A percentile compares a stretch with the other conserved stretches of the same genome.
Conservation (phyloP, 2,329 filamentous ascomycete species). For the Thelonectria olida region DNA sequence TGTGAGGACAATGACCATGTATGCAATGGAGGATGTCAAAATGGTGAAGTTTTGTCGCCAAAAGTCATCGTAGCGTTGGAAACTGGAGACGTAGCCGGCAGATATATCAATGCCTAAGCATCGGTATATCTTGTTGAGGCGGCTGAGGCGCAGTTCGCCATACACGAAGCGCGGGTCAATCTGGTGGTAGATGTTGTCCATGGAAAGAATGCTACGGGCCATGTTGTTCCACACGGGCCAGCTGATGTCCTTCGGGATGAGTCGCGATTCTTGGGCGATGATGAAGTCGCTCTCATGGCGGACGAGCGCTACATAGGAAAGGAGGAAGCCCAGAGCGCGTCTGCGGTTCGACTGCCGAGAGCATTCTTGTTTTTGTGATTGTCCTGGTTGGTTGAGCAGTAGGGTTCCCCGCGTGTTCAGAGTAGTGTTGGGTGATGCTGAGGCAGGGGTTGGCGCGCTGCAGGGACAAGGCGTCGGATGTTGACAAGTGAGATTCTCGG, state of each 20-base stretch:
- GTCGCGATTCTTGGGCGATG: background rate
- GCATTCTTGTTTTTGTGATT: too few species aligned
- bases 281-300: conserved; percentile 9
- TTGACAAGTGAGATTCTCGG: background rate
- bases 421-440: too few species aligned
- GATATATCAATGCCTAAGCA: background rate
- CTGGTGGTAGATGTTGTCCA: background rate
- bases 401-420: too few species aligned
- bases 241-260: background rate
- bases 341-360: background rate
- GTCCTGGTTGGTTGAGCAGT: too few species aligned
- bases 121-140: conserved; percentile 5
- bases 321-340: background rate
- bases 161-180: conserved; percentile 8
- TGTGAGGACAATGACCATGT: conserved; percentile 1
- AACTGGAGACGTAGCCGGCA: background rate
- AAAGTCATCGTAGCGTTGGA: background rate
- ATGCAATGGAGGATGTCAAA: background rate
- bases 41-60: background rate
- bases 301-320: conserved; percentile 5
- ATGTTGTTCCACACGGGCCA: conserved; percentile 1
- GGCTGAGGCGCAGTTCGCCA: conserved; percentile 8
- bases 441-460: background rate
- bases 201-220: background rate
- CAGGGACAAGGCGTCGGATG: background rate